phyloP scores from a whole-genome alignment of 2,329 filamentous ascomycete genomes.

The Colletotrichum graminicola region DNA sequence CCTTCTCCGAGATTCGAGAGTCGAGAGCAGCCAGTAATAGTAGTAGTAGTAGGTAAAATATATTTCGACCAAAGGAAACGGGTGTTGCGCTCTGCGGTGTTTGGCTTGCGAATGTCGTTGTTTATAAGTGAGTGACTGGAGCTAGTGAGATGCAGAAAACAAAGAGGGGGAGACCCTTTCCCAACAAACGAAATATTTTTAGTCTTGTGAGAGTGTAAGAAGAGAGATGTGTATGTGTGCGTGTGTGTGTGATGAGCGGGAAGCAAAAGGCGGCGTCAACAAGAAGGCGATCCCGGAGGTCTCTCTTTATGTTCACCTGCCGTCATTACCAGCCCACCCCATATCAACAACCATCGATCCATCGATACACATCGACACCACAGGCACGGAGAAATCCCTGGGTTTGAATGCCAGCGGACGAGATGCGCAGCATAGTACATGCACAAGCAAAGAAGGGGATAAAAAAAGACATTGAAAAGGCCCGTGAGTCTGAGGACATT shows the following conservation, averaged over 20 bases:
- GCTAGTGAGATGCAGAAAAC: constrained; percentile 17
- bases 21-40: constrained; percentile 36
- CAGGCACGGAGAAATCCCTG: not conserved
- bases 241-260: constrained; percentile 8
- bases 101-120: not conserved
- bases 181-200: constrained; percentile 28
- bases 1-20: not conserved
- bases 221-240: not conserved
- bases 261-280: not conserved
- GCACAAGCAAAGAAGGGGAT: no score
- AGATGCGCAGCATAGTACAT: not conserved
- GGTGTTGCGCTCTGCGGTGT: constrained; percentile 28
- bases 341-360: no score
- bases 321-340: not conserved
- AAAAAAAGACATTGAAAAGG: not conserved
- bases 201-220: constrained; percentile 6
- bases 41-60: constrained; percentile 30
- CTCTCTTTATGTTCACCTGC: constrained; percentile 29
- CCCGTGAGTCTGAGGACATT: not conserved
- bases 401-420: not conserved
- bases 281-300: not conserved
- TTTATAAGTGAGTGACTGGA: constrained; percentile 31
- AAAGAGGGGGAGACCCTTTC: constrained; percentile 1
- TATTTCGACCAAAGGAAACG: constrained; percentile 18
- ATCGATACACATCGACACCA: not conserved